Evolutionary conservation across 2,329 filamentous ascomycete species (phyloP), one percentile per base, ranked within the genome.

Genomic region (Pseudophaeomoniella oleicola): DNA sequence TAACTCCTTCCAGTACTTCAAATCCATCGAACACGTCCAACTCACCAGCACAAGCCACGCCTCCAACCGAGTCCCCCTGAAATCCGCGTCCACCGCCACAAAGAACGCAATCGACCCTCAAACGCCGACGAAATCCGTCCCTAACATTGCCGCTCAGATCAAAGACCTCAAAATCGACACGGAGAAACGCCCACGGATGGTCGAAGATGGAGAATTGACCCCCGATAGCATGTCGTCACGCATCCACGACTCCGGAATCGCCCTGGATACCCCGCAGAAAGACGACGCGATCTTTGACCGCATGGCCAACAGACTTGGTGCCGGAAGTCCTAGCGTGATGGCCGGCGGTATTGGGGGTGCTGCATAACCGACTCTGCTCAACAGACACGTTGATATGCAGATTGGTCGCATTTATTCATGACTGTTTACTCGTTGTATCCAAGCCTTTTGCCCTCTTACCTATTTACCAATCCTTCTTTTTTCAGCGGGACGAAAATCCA

Each of bases 11-110:
- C 45, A 75, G 62, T 81, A 81, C 54, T 81, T 81, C 56, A 80
- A 80, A 59, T 75, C 71, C 42, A 80, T 81, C 48, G 77, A 81
- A 55, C 67, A 74, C 49, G 67, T 78, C 2, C 22, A 27, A 27
- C 22, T 27, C 22, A n/a, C 6, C 6, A 27, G 22, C 22, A 27
- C 22, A 27, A 27, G 22, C 22, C 22, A 27, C 22, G n/a, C 6
- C 9, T 44, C 41, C 12, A 49, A 49, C 4, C 51, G 52, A 2
- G 42, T 44, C 18, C 35, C 45, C 10, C 56, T 54, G 3, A 50
- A 54, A 2, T 40, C 45, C 18, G 54, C 55, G 30, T 46, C 48
- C 2, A 53, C 51, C n/a, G 18, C 32, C 12, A 34, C 32, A 36
- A 39, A 16, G 29, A 30, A 2, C 22, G 37, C 10, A 36, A 32